Conservation (phyloP, 495 filamentous ascomycete genomes). For the Cercophora newfieldiana region DNA sequence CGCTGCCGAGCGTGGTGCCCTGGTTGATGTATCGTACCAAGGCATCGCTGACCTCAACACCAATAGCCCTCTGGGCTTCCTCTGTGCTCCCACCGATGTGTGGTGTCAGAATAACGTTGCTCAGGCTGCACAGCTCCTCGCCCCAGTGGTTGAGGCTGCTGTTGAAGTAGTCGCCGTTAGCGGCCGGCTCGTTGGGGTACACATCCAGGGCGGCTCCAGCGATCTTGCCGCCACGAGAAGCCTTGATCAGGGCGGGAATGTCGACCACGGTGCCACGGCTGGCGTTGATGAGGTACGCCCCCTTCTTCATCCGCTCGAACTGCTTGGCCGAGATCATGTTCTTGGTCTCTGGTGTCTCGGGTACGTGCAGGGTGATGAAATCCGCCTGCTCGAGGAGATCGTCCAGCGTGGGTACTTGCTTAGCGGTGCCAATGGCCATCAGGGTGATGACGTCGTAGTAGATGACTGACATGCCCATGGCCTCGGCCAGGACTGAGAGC, state of each 20-base stretch:
- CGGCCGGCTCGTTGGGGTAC: slow-evolving; percentile 88
- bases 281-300: slow-evolving; percentile 93
- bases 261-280: slow-evolving; percentile 92
- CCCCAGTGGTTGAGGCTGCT: slow-evolving; percentile 81
- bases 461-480: slow-evolving; percentile 96
- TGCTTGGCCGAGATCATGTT: slow-evolving; percentile 80
- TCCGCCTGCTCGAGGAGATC: slow-evolving; percentile 77
- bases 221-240: slow-evolving; percentile 83
- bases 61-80: slow-evolving; percentile 95
- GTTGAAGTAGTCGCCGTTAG: slow-evolving; percentile 94
- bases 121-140: slow-evolving; percentile 79
- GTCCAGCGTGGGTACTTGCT: slow-evolving; percentile 76
- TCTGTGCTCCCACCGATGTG: slow-evolving; percentile 98
- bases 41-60: slow-evolving; percentile 85
- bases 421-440: slow-evolving; percentile 87
- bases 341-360: slow-evolving; percentile 86
- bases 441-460: slow-evolving; percentile 92
- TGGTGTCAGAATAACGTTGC: slow-evolving; percentile 92
- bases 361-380: slow-evolving; percentile 93
- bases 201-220: slow-evolving; percentile 96
- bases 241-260: slow-evolving; percentile 86
- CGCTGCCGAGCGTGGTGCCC: slow-evolving; percentile 83
- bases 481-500: slow-evolving; percentile 90
- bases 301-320: slow-evolving; percentile 85
- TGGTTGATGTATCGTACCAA: slow-evolving; percentile 91